Percentiles rank a stretch among this genome's conserved stretches.
Evolutionary conservation across 2,329 filamentous ascomycete species (phyloP).

Genomic region (Botrytis aclada): DNA sequence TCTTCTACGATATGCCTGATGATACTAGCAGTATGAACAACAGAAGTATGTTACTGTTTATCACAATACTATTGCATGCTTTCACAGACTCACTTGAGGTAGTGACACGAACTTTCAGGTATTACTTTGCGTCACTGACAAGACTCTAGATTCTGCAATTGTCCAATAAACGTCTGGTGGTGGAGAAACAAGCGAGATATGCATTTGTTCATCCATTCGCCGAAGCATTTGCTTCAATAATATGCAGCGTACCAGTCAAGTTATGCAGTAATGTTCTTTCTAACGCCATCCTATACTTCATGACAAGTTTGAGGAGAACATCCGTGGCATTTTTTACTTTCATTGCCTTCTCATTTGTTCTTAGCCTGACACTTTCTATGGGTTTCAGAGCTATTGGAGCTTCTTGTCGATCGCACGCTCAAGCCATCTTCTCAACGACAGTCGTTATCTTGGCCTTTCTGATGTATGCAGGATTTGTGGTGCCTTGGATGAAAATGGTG

Average conservation of each 20-base stretch:
- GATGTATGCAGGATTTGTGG: slow-evolving; percentile 42
- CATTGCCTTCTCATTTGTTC: slow-evolving; percentile 37
- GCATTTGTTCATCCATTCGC: slow-evolving; percentile 88
- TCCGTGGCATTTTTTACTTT: slow-evolving; percentile 83
- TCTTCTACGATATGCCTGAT: slow-evolving; percentile 60
- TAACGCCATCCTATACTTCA: slow-evolving; percentile 81
- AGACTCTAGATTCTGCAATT: slow-evolving; percentile 61
- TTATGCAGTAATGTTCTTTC: slow-evolving; percentile 60
- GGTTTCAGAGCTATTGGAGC: slow-evolving; percentile 79
- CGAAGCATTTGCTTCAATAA: slow-evolving; percentile 85
- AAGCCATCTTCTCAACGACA: slow-evolving; percentile 59
- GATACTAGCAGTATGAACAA: slow-evolving; percentile 59
- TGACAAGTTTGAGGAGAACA: slow-evolving; percentile 74
- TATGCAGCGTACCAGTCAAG: slow-evolving; percentile 83
- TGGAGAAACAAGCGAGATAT: slow-evolving; percentile 85
- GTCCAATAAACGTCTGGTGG: slow-evolving; percentile 83
- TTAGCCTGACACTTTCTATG: slow-evolving; percentile 65
- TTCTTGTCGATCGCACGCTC: slow-evolving; percentile 65
- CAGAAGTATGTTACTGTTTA: slow-evolving; percentile 63
- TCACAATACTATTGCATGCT: slow-evolving; percentile 63
- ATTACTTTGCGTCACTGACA: neutral
- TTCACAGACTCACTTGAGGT: slow-evolving; percentile 58
- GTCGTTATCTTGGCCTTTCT: slow-evolving; percentile 42
- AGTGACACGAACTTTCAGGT: slow-evolving; percentile 1
- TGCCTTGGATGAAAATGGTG: slow-evolving; percentile 58